Evolutionary conservation across 768 basidiomycete genomes (phyloP).

Genomic region (Tephrocybe sp.): DNA sequence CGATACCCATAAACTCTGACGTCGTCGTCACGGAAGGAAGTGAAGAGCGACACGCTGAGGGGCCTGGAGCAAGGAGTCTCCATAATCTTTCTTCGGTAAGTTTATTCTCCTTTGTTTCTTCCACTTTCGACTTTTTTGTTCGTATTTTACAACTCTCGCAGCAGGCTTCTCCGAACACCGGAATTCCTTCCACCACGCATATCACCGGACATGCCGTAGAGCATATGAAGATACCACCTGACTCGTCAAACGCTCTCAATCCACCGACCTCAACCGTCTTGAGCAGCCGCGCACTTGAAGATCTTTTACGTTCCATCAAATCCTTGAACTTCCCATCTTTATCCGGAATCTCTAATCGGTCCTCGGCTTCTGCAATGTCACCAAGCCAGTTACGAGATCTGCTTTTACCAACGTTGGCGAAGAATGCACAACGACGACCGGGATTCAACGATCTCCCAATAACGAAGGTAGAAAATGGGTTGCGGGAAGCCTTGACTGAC

Average conservation of each 20-base stretch:
- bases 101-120: background rate
- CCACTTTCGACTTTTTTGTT: background rate
- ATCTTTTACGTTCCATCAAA: slow-evolving; percentile 5
- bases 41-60: background rate
- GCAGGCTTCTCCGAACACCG: background rate
- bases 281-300: background rate
- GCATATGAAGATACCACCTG: background rate
- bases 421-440: slow-evolving; percentile 18
- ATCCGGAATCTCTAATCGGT: background rate
- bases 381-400: slow-evolving; percentile 8
- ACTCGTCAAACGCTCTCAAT: background rate
- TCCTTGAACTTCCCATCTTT: background rate
- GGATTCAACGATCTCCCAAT: background rate
- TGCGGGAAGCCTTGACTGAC: slow-evolving; percentile 25
- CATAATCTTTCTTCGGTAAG: background rate
- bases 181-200: background rate
- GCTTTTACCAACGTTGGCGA: slow-evolving; percentile 17
- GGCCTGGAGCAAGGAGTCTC: background rate
- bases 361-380: background rate
- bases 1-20: background rate
- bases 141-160: background rate
- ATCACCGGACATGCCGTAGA: background rate
- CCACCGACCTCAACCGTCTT: background rate
- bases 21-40: background rate
- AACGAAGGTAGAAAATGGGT: slow-evolving; percentile 9